A percentile compares a stretch with the other conserved stretches of the same genome.
Evolutionary conservation across 2,329 filamentous ascomycete species (phyloP).

Genomic region (Hypocreales sp.): DNA sequence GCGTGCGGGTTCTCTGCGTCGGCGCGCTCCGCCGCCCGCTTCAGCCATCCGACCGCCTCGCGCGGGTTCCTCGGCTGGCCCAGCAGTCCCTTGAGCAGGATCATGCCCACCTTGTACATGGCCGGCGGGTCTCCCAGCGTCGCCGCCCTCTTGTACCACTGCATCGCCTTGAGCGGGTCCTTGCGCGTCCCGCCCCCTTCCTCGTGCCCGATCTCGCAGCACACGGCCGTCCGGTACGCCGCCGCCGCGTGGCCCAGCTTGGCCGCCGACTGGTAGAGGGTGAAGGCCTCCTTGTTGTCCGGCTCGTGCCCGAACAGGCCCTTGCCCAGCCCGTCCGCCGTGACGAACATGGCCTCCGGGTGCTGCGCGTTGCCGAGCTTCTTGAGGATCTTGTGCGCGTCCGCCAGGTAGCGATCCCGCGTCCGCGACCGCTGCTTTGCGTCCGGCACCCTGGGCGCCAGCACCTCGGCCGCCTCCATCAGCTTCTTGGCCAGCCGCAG

Average conservation of each 20-base stretch:
- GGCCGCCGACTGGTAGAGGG: slow-evolving; percentile 82
- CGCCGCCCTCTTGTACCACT: slow-evolving; percentile 94
- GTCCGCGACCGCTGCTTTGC: slow-evolving; percentile 59
- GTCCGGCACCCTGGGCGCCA: slow-evolving; percentile 50
- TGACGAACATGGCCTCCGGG: slow-evolving; percentile 79
- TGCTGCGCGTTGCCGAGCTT: slow-evolving; percentile 64
- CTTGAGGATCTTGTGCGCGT: slow-evolving; percentile 83
- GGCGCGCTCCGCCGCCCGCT: slow-evolving; percentile 77
- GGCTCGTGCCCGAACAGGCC: slow-evolving; percentile 64
- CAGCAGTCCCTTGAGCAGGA: slow-evolving; percentile 82
- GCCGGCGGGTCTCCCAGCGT: slow-evolving; percentile 80
- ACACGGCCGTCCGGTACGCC: slow-evolving; percentile 89
- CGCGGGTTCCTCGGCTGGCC: slow-evolving; percentile 69
- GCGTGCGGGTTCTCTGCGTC: slow-evolving; percentile 88
- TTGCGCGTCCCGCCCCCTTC: slow-evolving; percentile 85
- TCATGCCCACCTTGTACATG: slow-evolving; percentile 98
- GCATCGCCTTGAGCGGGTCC: slow-evolving; percentile 85
- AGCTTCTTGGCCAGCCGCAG: slow-evolving; percentile 68
- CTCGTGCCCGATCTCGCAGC: slow-evolving; percentile 90
- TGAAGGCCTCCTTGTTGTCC: slow-evolving; percentile 86
- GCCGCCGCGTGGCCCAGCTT: slow-evolving; percentile 76
- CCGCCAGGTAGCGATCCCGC: slow-evolving; percentile 69
- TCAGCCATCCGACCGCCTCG: slow-evolving; percentile 84
- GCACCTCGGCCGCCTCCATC: slow-evolving; percentile 66
- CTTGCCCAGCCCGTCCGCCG: slow-evolving; percentile 79